A percentile compares a stretch with the other conserved stretches of the same genome.
Evolutionary conservation across 257 asterid genomes (phyloP).

Genomic region (Forsythia suspensa): DNA sequence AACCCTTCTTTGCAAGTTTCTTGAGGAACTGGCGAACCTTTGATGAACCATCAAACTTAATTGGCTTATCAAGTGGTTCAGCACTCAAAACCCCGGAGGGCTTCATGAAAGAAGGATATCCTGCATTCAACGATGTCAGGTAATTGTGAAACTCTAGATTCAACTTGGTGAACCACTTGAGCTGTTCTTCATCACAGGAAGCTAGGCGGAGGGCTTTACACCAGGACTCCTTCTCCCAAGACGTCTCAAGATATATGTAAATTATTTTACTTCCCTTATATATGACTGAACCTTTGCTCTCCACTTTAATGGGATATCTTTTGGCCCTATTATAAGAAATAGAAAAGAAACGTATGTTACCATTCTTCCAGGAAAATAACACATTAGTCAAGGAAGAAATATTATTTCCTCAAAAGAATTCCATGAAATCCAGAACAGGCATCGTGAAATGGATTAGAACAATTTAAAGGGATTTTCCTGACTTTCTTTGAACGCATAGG

Average conservation of each 20-base stretch:
- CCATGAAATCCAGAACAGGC: constrained; percentile 1
- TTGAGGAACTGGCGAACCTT: constrained; percentile 86
- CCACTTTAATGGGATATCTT: constrained; percentile 81
- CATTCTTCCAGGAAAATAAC: constrained; percentile 15
- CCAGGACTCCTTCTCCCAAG: constrained; percentile 99
- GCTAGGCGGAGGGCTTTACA: constrained; percentile 95
- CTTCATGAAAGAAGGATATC: constrained; percentile 81
- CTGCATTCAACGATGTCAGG: constrained; percentile 65
- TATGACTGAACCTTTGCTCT: constrained; percentile 58
- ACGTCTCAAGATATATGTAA: constrained; percentile 80
- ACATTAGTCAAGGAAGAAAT: constrained; percentile 4
- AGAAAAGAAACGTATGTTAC: constrained; percentile 16
- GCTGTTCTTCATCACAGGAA: constrained; percentile 56
- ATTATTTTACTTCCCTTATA: constrained; percentile 68
- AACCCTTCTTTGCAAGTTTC: constrained; percentile 68
- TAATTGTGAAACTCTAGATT: constrained; percentile 67
- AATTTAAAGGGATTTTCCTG: neutral
- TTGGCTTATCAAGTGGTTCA: constrained; percentile 57
- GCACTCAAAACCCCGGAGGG: constrained; percentile 47
- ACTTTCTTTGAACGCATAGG: neutral
- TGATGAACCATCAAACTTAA: constrained; percentile 72
- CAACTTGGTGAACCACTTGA: constrained; percentile 58
- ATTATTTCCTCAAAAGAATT: neutral
- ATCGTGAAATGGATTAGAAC: neutral
- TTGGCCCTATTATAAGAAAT: constrained; percentile 71